Base-by-base conservation (phyloP, 1,284 basidiomycete species). In the Naganishia liquefaciens region DNA sequence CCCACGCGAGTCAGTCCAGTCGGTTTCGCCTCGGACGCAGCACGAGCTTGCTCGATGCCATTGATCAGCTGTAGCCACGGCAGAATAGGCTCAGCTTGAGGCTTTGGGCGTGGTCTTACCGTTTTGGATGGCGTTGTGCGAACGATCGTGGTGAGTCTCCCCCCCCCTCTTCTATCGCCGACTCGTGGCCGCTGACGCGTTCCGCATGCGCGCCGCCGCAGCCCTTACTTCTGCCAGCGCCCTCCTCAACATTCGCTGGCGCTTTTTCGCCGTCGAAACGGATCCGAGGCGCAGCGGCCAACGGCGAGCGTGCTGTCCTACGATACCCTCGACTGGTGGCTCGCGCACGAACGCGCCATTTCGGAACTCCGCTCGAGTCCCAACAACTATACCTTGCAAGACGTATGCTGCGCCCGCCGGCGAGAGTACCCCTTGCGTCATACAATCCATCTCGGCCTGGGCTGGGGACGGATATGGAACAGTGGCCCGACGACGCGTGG, bases 361-460 rank as follows among this genome's bases (percentile, higher is more conserved):
- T 85, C 87, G 21, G 75, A 79, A 33, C 82, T 99, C 21, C 78
- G 79, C 49, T 90, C 93, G 0, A 73, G 75, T 1, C 84, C 86
- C 0, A 85, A 85, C 69, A 88, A 87, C 2, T 86, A 88, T 71
- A 82, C 81, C 1, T 82, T 97, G 3, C 76, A 83, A 6, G 91
- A 97, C 71, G 88, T 98, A 19, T 99, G 95, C 77, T 95, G 91
- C 93, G 60, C 95, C 95, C 10, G 86, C 88, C 11, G 90, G 91
- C 0, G 85, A 84, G 3, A 80, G 81, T 46, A 89, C 90, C 13
- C 85, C 88, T 5, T 99, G 95, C 74, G 92, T 98, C 15, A 86
- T 96, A 3, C 94, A 99, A 76, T 94, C 91, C 3, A 83, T 94
- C 43, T 85, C 87, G 40, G 94, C 88, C 1, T 98, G 93, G n/a